Percentiles rank a stretch among this genome's conserved stretches.
Evolutionary conservation across 805 yeast genomes (phyloP).

Genomic region (Danielia reshetovae): DNA sequence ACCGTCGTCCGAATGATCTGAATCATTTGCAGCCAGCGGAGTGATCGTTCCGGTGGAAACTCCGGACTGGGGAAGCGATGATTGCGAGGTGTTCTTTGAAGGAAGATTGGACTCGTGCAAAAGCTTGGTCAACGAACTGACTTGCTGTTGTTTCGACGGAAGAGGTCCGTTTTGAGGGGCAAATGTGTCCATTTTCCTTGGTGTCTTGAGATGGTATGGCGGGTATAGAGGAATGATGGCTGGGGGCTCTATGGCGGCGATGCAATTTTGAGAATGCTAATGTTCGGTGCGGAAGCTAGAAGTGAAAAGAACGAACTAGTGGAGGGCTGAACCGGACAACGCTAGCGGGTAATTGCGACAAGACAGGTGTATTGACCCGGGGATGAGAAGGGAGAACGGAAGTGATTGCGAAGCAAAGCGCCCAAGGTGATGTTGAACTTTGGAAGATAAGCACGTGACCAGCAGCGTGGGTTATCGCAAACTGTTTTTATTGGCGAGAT

Average conservation of each 20-base stretch:
- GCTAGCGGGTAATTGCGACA: too few relatives aligned
- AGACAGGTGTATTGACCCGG: too few relatives aligned
- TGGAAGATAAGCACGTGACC: too few relatives aligned
- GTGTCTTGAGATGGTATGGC: slow-evolving; percentile 15
- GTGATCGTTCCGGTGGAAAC: background rate
- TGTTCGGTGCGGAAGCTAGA: too few relatives aligned
- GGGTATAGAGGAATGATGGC: slow-evolving; percentile 16
- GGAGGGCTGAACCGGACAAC: too few relatives aligned
- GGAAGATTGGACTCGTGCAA: slow-evolving; percentile 14
- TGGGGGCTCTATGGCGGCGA: background rate
- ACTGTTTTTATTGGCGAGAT: too few relatives aligned
- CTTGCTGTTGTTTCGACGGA: slow-evolving; percentile 22
- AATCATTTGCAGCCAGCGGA: slow-evolving; percentile 7
- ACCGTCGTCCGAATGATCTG: slow-evolving; percentile 1
- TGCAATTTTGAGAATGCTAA: too few relatives aligned
- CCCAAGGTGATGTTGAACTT: too few relatives aligned
- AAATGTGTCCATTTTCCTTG: slow-evolving; percentile 8
- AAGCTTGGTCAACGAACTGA: slow-evolving; percentile 36
- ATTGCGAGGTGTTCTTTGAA: slow-evolving; percentile 3
- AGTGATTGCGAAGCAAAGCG: too few relatives aligned
- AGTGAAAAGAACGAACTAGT: too few relatives aligned
- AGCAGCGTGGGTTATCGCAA: too few relatives aligned
- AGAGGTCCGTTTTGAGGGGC: slow-evolving; percentile 2
- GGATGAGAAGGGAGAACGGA: too few relatives aligned
- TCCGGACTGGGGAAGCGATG: background rate